Conservation (phyloP, 2,329 filamentous ascomycete species). For the Canariomyces notabilis region DNA sequence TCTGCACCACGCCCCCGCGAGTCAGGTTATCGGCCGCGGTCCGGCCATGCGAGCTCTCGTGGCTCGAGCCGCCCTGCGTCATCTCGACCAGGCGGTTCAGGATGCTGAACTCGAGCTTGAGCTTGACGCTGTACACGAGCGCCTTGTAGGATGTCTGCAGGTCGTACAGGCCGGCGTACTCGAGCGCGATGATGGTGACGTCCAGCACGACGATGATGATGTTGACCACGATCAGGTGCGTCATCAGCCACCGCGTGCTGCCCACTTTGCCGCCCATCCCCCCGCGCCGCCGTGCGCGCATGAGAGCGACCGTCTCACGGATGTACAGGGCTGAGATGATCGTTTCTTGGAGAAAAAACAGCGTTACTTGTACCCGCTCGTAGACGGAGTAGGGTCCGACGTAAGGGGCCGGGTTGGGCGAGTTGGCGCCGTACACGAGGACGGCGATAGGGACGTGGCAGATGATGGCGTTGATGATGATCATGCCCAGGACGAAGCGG, state of each 20-base stretch:
- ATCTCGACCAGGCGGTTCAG: conserved; percentile 21
- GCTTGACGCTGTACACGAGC: conserved; percentile 22
- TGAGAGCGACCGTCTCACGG: conserved; percentile 45
- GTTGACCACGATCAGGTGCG: conserved; percentile 45
- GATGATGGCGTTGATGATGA: conserved; percentile 48
- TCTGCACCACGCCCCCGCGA: background rate
- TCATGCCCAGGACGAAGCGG: conserved; percentile 50
- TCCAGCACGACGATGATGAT: conserved; percentile 35
- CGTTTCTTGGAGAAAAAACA: conserved; percentile 52
- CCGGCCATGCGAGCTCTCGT: background rate
- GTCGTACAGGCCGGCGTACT: conserved; percentile 18
- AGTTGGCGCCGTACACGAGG: conserved; percentile 49
- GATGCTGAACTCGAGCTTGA: conserved; percentile 24
- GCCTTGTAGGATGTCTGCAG: conserved; percentile 18
- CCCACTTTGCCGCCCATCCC: conserved; percentile 1
- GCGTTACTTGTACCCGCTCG: conserved; percentile 52
- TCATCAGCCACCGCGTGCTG: conserved; percentile 42
- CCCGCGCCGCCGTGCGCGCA: conserved; percentile 39
- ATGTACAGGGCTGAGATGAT: conserved; percentile 51
- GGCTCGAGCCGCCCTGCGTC: background rate
- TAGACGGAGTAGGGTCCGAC: conserved; percentile 39
- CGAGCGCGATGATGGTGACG: conserved; percentile 30
- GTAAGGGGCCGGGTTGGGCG: conserved; percentile 31
- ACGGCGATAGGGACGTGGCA: conserved; percentile 51
- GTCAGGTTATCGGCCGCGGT: background rate